A percentile compares a stretch with the other conserved stretches of the same genome.
These are phyloP conservation scores for Cymbopogon citratus DNA, from an alignment of 176 grass and related monocot species.

Conservation along the genomic window DNA sequence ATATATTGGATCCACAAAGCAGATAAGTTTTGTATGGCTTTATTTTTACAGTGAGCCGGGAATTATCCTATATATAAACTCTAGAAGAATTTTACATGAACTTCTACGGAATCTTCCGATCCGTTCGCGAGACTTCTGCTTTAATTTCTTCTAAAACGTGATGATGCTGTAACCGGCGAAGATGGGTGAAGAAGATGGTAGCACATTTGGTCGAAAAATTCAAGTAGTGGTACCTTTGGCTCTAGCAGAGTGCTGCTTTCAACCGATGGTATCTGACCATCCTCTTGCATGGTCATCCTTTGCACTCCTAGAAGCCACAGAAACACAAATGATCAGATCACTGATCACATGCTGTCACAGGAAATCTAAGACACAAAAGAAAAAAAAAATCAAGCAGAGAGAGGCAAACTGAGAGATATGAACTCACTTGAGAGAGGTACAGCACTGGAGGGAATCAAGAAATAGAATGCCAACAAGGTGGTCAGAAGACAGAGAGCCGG, in stretches of 20 bases:
- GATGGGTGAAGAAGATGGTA: background rate
- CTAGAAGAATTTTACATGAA: background rate
- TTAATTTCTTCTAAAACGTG: background rate
- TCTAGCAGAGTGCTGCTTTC: constrained; percentile 4
- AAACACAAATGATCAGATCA: background rate
- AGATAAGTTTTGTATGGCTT: background rate
- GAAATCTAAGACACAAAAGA: background rate
- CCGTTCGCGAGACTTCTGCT: background rate
- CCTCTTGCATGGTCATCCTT: constrained; percentile 23
- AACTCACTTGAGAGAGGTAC: constrained; percentile 56
- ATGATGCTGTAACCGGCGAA: background rate
- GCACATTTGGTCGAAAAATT: background rate
- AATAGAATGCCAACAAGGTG: constrained; percentile 30
- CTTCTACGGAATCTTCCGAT: background rate
- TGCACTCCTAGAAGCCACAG: constrained; percentile 38
- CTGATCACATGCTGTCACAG: background rate
- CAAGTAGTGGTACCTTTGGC: constrained; percentile 32
- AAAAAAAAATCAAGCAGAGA: background rate
- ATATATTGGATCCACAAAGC: background rate
- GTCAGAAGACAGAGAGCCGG: constrained; percentile 23
- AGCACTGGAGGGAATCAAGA: constrained; percentile 39
- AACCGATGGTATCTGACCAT: constrained; percentile 18
- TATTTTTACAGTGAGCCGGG: background rate
- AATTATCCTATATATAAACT: background rate
- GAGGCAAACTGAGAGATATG: background rate